Percentiles rank a stretch among this genome's conserved stretches.
phyloP scores from a whole-genome alignment of 306 rosid genomes.

The Fragaria vesca region DNA sequence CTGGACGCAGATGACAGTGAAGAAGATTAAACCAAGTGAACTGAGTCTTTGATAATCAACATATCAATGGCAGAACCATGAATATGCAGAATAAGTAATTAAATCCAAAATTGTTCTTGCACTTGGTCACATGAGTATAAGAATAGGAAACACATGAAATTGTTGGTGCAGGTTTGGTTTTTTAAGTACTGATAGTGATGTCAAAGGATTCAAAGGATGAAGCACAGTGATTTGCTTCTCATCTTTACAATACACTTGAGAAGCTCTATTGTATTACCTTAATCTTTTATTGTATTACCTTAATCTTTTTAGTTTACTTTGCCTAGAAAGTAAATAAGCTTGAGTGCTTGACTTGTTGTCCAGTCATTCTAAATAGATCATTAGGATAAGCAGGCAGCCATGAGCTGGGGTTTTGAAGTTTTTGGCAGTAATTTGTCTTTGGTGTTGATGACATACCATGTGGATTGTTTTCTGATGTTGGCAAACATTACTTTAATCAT shows the following conservation, averaged over 20 bases:
- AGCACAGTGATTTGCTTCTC: neutral
- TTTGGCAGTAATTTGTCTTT: constrained; percentile 12
- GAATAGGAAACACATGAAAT: neutral
- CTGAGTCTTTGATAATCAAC: neutral
- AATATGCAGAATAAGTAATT: neutral
- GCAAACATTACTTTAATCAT: constrained; percentile 8
- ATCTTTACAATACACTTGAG: neutral
- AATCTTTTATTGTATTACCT: neutral
- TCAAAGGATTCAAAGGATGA: neutral
- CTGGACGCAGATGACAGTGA: neutral
- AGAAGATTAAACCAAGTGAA: neutral
- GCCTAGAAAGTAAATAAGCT: neutral
- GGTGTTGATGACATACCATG: constrained; percentile 20
- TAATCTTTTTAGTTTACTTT: neutral
- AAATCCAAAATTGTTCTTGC: neutral
- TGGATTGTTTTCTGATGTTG: constrained; percentile 7
- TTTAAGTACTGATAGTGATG: neutral
- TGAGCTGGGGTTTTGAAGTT: neutral
- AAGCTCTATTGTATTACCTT: neutral
- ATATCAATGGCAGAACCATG: neutral
- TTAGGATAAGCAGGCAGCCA: neutral
- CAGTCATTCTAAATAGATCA: neutral
- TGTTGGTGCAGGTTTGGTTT: neutral
- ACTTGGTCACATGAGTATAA: neutral
- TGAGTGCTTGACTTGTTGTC: neutral